These are phyloP conservation scores for Neurospora hispaniola DNA, from an alignment of 495 filamentous ascomycete genomes.

Conservation along the genomic window DNA sequence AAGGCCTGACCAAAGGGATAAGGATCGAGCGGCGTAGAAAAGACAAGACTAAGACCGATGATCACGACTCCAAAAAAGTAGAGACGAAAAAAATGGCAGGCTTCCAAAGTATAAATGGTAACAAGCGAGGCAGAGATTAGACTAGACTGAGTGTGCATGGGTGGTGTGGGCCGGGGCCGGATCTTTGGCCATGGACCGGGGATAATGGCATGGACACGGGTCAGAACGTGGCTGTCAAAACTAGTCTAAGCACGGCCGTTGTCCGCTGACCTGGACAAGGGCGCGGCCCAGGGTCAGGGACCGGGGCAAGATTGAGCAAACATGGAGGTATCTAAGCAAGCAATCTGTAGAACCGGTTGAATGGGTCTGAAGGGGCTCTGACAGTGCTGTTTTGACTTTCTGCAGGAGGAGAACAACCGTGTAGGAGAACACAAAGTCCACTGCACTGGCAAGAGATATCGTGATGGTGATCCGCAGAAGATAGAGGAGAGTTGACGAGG, in stretches of 20 bases:
- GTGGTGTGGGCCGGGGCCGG: neutral
- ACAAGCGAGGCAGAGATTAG: neutral
- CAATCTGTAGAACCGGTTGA: neutral
- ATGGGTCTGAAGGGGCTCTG: neutral
- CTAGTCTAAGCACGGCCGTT: neutral
- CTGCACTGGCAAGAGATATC: neutral
- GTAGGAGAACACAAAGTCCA: neutral
- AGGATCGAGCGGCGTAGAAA: neutral
- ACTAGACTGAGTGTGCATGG: neutral
- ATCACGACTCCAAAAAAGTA: neutral
- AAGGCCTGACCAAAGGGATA: slow-evolving; percentile 4
- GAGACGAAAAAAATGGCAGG: neutral
- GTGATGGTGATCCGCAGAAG: neutral
- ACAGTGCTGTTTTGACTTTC: neutral
- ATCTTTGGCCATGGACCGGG: neutral
- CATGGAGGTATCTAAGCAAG: neutral
- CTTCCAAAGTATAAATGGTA: neutral
- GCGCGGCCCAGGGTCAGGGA: neutral
- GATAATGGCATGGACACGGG: neutral
- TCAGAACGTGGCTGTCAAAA: neutral
- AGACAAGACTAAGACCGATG: slow-evolving; percentile 1
- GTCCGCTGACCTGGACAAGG: neutral
- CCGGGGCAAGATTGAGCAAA: neutral
- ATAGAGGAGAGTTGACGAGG: neutral
- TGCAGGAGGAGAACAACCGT: neutral